phyloP scores from a whole-genome alignment of 495 filamentous ascomycete species.

The Evansstolkia leycettana region DNA sequence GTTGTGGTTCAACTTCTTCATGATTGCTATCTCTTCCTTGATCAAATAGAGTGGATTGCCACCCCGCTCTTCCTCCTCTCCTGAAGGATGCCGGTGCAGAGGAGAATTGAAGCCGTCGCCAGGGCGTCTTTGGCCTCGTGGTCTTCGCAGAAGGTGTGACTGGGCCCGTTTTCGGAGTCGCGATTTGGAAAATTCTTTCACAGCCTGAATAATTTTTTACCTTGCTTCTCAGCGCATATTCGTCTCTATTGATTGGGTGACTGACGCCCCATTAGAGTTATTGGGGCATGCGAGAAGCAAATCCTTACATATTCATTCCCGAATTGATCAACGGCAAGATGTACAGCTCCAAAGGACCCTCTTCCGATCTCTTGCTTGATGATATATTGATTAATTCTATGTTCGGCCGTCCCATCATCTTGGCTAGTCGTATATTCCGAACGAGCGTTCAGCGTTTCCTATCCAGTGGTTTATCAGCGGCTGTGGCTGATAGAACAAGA shows the following conservation, averaged over 20 bases:
- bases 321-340: slow-evolving; percentile 81
- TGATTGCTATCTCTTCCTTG: slow-evolving; percentile 93
- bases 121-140: slow-evolving; percentile 39
- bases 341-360: slow-evolving; percentile 90
- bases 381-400: slow-evolving; percentile 85
- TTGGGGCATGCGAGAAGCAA: slow-evolving; percentile 6
- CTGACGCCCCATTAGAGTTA: not conserved
- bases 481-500: slow-evolving; percentile 1
- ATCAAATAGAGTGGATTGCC: slow-evolving; percentile 79
- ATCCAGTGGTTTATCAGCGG: slow-evolving; percentile 16
- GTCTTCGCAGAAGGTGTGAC: slow-evolving; percentile 74
- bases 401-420: slow-evolving; percentile 64
- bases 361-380: slow-evolving; percentile 94
- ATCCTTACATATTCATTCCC: slow-evolving; percentile 80
- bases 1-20: slow-evolving; percentile 94
- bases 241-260: not conserved
- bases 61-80: slow-evolving; percentile 40
- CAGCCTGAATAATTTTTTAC: slow-evolving; percentile 53
- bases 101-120: slow-evolving; percentile 53
- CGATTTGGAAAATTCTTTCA: slow-evolving; percentile 96
- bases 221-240: not conserved
- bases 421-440: slow-evolving; percentile 80
- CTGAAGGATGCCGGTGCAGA: slow-evolving; percentile 39
- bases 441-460: slow-evolving; percentile 87
- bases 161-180: slow-evolving; percentile 85